Evolutionary conservation across 2,329 filamentous ascomycete genomes (phyloP).

Genomic region (Exophiala sp.): DNA sequence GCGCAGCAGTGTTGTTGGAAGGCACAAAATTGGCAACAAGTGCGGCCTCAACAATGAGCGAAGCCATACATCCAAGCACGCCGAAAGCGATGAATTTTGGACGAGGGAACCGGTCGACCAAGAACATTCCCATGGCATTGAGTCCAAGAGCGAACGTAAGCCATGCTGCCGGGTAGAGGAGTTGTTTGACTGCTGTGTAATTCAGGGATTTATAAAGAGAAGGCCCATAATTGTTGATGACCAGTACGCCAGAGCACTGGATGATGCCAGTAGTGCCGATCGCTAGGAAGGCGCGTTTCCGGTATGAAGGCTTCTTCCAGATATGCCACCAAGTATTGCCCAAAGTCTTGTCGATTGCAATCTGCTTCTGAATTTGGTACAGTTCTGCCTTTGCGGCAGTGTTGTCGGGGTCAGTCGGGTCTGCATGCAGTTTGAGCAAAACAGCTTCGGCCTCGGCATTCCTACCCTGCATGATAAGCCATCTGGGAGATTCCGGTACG

Average conservation of each 20-base stretch:
- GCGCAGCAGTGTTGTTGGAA: constrained; percentile 32
- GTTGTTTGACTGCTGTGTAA: constrained; percentile 35
- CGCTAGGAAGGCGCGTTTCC: constrained; percentile 20
- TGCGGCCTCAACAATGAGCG: constrained; percentile 40
- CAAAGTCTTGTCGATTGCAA: constrained; percentile 23
- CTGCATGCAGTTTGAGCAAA: constrained; percentile 18
- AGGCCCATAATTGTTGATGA: constrained; percentile 46
- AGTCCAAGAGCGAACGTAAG: constrained; percentile 24
- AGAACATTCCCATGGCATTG: constrained; percentile 17
- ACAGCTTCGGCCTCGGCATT: constrained; percentile 22
- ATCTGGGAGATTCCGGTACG: constrained; percentile 25
- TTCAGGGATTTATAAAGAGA: constrained; percentile 46
- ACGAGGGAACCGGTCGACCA: constrained; percentile 23
- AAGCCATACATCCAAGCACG: constrained; percentile 38
- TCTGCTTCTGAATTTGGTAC: constrained; percentile 26
- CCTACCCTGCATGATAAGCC: constrained; percentile 26
- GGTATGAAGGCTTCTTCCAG: constrained; percentile 21
- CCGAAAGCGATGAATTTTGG: constrained; percentile 31
- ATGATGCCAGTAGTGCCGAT: constrained; percentile 22
- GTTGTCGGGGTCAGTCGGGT: constrained; percentile 13
- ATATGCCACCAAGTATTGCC: constrained; percentile 22
- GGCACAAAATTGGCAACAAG: constrained; percentile 36
- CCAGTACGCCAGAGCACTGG: constrained; percentile 34
- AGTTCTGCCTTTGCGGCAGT: constrained; percentile 22
- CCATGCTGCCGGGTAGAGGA: constrained; percentile 24